These are phyloP conservation scores for Shiraia sp. DNA, from an alignment of 2,329 filamentous ascomycete genomes.

Conservation along the genomic window DNA sequence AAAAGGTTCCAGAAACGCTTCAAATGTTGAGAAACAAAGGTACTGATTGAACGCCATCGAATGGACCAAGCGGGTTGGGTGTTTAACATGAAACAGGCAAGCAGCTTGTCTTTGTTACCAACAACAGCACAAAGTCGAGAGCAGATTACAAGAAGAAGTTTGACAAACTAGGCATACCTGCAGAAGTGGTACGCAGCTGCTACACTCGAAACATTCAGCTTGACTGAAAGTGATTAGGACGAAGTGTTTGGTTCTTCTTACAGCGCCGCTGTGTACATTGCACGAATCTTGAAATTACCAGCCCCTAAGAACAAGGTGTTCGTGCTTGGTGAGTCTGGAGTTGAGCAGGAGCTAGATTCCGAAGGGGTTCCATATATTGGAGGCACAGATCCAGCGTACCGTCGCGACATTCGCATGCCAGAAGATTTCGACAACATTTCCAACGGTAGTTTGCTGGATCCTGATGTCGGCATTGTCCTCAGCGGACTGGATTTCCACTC, in stretches of 20 bases:
- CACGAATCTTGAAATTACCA: constrained; percentile 81
- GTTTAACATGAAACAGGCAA: constrained; percentile 64
- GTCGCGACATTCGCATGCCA: constrained; percentile 72
- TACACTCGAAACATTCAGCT: neutral
- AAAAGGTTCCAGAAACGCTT: constrained; percentile 82
- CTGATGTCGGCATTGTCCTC: constrained; percentile 86
- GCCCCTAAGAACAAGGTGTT: constrained; percentile 88
- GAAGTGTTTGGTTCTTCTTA: constrained; percentile 97
- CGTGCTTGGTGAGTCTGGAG: constrained; percentile 86
- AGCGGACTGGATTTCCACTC: constrained; percentile 91
- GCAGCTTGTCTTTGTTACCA: constrained; percentile 92
- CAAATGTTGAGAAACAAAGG: constrained; percentile 81
- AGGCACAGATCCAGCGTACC: constrained; percentile 78
- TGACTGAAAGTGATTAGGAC: constrained; percentile 56
- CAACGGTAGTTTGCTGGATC: constrained; percentile 73
- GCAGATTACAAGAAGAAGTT: constrained; percentile 93
- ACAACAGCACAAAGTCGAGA: constrained; percentile 97
- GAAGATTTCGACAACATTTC: constrained; percentile 82
- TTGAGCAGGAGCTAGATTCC: constrained; percentile 82
- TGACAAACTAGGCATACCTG: constrained; percentile 76
- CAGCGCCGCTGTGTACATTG: constrained; percentile 93
- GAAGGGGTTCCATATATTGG: constrained; percentile 82
- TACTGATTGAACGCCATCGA: constrained; percentile 41
- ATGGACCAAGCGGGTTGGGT: no score
- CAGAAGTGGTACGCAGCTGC: constrained; percentile 58